Conservation (phyloP, 495 filamentous ascomycete species). For the Aspergillus coremiiformis region DNA sequence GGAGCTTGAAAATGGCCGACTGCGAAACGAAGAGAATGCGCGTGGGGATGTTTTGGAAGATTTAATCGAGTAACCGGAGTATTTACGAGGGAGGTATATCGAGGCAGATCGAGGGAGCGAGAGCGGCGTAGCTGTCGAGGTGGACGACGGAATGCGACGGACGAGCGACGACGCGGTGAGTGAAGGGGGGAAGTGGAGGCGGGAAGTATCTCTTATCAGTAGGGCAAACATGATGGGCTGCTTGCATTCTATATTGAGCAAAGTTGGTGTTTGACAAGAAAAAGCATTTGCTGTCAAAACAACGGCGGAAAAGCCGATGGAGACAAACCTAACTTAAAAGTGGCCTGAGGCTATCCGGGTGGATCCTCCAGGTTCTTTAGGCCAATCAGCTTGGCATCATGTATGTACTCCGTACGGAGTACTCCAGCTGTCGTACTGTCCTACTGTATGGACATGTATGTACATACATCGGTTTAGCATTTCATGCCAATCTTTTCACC, state of each 20-base stretch:
- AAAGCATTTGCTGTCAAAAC: neutral
- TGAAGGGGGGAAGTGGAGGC: neutral
- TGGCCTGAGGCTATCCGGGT: neutral
- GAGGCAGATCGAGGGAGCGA: neutral
- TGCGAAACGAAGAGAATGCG: neutral
- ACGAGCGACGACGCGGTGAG: neutral
- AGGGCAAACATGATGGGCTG: slow-evolving; percentile 9
- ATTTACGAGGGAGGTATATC: neutral
- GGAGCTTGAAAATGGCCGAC: slow-evolving; percentile 19
- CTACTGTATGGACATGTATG: too few relatives aligned
- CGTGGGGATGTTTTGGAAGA: slow-evolving; percentile 3
- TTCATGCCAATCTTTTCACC: too few relatives aligned
- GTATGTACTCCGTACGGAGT: too few relatives aligned
- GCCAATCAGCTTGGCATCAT: too few relatives aligned
- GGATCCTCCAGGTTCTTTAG: too few relatives aligned
- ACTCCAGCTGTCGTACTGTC: too few relatives aligned
- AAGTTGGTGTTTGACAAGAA: neutral
- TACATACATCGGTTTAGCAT: too few relatives aligned
- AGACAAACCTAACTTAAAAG: too few relatives aligned
- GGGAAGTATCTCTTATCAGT: slow-evolving; percentile 6
- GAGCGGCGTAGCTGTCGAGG: neutral
- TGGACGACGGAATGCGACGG: slow-evolving; percentile 1
- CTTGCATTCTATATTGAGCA: slow-evolving; percentile 4
- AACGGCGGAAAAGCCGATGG: neutral
- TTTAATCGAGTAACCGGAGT: neutral